These are phyloP conservation scores for Paramyrothecium roridum DNA, from an alignment of 2,329 filamentous ascomycete species.

Conservation along the genomic window DNA sequence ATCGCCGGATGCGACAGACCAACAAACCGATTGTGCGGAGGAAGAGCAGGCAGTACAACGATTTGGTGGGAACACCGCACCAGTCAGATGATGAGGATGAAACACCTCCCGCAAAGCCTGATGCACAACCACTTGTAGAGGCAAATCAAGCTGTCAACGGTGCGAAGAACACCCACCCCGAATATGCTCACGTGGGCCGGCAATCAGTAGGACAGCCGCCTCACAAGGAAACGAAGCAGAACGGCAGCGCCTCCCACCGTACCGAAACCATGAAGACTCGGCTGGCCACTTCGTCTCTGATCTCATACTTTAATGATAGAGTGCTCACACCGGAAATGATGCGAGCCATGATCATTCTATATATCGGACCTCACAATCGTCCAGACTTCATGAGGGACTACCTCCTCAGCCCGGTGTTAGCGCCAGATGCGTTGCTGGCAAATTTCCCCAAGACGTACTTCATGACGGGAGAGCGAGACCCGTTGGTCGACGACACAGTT, in stretches of 20 bases:
- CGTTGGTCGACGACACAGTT: constrained; percentile 92
- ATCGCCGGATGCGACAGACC: constrained; percentile 71
- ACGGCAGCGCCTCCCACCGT: constrained; percentile 43
- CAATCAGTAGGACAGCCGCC: constrained; percentile 20
- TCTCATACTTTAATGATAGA: constrained; percentile 96
- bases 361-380: constrained; percentile 88
- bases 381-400: constrained; percentile 93
- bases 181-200: constrained; percentile 48
- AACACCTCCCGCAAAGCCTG: constrained; percentile 6
- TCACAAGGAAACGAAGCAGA: constrained; percentile 9
- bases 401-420: constrained; percentile 83
- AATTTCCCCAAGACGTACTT: constrained; percentile 95
- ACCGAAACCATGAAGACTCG: constrained; percentile 69
- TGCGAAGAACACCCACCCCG: constrained; percentile 37
- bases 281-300: constrained; percentile 94
- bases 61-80: constrained; percentile 78
- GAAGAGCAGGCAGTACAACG: constrained; percentile 86
- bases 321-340: constrained; percentile 97
- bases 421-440: constrained; percentile 77
- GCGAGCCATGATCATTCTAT: constrained; percentile 97
- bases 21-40: constrained; percentile 76
- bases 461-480: constrained; percentile 90
- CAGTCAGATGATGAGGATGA: constrained; percentile 73
- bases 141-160: neutral
- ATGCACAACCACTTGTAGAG: constrained; percentile 1